Evolutionary conservation across 1,284 basidiomycete genomes (phyloP).

Genomic region (Sporisorium sorghi): DNA sequence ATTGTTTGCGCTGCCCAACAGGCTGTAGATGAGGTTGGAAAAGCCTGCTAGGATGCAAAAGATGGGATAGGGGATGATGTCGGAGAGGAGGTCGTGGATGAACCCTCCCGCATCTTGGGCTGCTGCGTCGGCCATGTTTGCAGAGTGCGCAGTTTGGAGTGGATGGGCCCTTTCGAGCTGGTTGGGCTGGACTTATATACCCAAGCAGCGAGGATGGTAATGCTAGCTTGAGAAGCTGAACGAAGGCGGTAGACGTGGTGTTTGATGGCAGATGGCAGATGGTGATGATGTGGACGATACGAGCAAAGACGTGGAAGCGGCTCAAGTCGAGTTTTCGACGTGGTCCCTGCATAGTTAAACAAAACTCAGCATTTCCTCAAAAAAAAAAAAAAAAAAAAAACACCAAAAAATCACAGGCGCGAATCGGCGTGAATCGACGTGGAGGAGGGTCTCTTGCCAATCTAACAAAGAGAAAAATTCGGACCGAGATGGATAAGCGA

Average conservation of each 20-base stretch:
- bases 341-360: conserved; percentile 29
- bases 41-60: conserved; percentile 52
- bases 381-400: background rate
- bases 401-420: background rate
- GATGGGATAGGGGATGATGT: conserved; percentile 44
- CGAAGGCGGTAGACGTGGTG: background rate
- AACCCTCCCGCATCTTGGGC: conserved; percentile 16
- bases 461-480: background rate
- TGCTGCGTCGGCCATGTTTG: conserved; percentile 36
- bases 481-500: conserved; percentile 19
- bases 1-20: conserved; percentile 46
- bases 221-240: background rate
- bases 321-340: background rate
- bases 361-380: too few relatives aligned
- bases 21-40: conserved; percentile 52
- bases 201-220: background rate
- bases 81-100: conserved; percentile 40
- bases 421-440: conserved; percentile 16
- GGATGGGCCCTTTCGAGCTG: background rate
- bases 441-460: conserved; percentile 1
- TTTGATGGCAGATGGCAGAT: background rate
- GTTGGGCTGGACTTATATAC: background rate
- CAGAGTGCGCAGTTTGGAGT: background rate
- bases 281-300: conserved; percentile 34
- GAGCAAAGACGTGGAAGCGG: conserved; percentile 28